Percentiles rank a stretch among this genome's conserved stretches.
These are phyloP conservation scores for Triticum timopheevii DNA, from an alignment of 176 grass and related monocot genomes.

Conservation along the genomic window DNA sequence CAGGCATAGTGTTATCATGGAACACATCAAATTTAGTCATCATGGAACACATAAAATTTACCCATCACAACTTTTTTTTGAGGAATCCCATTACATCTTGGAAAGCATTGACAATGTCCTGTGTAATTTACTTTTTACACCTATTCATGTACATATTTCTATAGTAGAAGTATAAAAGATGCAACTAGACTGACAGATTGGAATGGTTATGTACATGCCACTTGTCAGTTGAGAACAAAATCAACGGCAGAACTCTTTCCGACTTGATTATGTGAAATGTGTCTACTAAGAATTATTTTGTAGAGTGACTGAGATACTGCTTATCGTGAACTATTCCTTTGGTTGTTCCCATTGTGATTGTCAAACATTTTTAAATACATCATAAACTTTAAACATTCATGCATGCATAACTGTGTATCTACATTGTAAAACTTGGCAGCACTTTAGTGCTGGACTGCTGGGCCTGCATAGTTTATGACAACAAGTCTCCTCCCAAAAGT, in stretches of 20 bases:
- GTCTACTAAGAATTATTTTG: not conserved
- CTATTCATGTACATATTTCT: not conserved
- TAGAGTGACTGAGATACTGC: not conserved
- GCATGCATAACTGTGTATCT: not conserved
- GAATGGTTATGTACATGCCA: not conserved
- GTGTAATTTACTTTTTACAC: conserved; percentile 14
- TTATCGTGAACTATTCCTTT: not conserved
- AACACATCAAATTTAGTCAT: not conserved
- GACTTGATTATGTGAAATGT: conserved; percentile 12
- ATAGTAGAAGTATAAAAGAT: not conserved
- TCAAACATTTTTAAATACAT: not conserved
- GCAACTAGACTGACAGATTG: not conserved
- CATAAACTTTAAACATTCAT: not conserved
- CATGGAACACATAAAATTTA: not conserved
- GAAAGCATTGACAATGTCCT: not conserved
- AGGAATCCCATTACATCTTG: not conserved
- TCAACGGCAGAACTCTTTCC: not conserved
- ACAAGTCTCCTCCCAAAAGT: not conserved
- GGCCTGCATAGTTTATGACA: not conserved
- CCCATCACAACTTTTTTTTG: not conserved
- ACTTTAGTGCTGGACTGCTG: not conserved
- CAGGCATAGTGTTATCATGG: conserved; percentile 7
- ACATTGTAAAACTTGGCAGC: not conserved
- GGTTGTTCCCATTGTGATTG: not conserved
- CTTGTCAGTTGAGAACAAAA: not conserved